phyloP scores from a whole-genome alignment of 495 filamentous ascomycete genomes.

The Xylaria castorea region DNA sequence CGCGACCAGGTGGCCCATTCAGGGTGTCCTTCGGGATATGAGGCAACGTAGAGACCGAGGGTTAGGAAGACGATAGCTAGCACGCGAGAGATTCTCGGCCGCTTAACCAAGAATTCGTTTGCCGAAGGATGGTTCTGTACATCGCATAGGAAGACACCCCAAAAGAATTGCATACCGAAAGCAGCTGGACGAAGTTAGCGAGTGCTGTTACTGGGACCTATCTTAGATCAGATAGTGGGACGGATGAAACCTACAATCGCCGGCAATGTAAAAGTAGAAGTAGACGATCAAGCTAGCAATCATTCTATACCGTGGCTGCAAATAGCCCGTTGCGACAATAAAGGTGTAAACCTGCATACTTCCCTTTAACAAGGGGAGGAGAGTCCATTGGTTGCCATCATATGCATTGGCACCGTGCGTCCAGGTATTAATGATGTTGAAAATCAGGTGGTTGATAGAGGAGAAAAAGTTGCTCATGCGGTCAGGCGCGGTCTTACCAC shows the following conservation, averaged over 20 bases:
- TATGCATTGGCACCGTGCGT: slow-evolving; percentile 64
- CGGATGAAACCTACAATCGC: slow-evolving; percentile 48
- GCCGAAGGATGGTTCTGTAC: slow-evolving; percentile 61
- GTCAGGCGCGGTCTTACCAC: slow-evolving; percentile 61
- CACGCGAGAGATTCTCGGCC: slow-evolving; percentile 54
- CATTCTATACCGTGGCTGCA: slow-evolving; percentile 64
- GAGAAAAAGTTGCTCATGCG: slow-evolving; percentile 44
- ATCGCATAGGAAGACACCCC: slow-evolving; percentile 69
- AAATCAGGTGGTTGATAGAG: slow-evolving; percentile 46
- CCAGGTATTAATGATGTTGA: slow-evolving; percentile 63
- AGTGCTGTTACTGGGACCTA: neutral
- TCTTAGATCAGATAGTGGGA: neutral
- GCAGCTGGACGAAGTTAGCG: slow-evolving; percentile 45
- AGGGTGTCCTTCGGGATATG: slow-evolving; percentile 65
- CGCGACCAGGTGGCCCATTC: slow-evolving; percentile 66
- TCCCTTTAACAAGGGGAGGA: slow-evolving; percentile 66
- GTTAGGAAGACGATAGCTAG: slow-evolving; percentile 53
- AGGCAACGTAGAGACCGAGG: slow-evolving; percentile 62
- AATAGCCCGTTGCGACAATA: slow-evolving; percentile 61
- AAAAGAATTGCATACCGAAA: slow-evolving; percentile 68
- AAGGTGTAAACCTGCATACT: slow-evolving; percentile 68
- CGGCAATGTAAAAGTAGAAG: slow-evolving; percentile 60
- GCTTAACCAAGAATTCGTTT: slow-evolving; percentile 56
- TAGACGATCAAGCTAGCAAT: slow-evolving; percentile 56
- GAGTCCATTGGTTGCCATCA: slow-evolving; percentile 71